Base-by-base conservation (phyloP, 176 grass and related monocot genomes). In the Aegilops longissima region DNA sequence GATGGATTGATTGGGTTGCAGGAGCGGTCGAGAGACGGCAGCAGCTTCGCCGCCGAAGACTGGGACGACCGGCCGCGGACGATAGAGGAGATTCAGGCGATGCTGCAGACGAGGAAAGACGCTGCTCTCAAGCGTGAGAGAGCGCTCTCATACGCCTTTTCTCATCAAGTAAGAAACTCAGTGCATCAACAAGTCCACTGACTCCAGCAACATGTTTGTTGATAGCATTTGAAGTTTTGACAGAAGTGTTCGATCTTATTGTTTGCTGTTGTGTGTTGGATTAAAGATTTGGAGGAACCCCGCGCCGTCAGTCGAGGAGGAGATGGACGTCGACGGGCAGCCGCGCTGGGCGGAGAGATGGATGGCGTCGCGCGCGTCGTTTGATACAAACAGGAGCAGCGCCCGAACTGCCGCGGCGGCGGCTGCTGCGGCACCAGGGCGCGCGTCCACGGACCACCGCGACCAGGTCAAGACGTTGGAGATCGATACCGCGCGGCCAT, bases 1-100 rank as follows among this genome's bases (percentile, higher is more conserved):
- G 8, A 64, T 42, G 29, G n/a, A 8, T 38, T 29, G 13, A 8
- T 67, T 36, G 35, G 33, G 18, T 69, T 80, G 5, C 63, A 93
- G 91, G 86, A 95, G 61, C 88, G 89, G 44, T 99, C 97, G 20
- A 85, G 97, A 44, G 97, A 99, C 18, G 97, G 92, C 23, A 96
- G 94, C 80, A 96, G 83, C 88, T 90, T 93, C 56, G 90, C 94
- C 12, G 92, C 90, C n/a, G 94, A 99, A 61, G 90, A 96, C 75
- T 94, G 97, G 94, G 97, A 99, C 17, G 90, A 99, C 81, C 87
- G 90, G 75, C 90, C 94, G 34, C 80, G 87, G 66, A 99, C 94
- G 7, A 93, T 96, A 20, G 92, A 96, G 86, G 97, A 99, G 79
- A 99, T 99, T 88, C 97, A 99, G 54, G 89, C 92, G 2, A 93